Evolutionary conservation across 441 rosid species (phyloP), one percentile per base, ranked within the genome.

Genomic region (Macaranga tanarius): DNA sequence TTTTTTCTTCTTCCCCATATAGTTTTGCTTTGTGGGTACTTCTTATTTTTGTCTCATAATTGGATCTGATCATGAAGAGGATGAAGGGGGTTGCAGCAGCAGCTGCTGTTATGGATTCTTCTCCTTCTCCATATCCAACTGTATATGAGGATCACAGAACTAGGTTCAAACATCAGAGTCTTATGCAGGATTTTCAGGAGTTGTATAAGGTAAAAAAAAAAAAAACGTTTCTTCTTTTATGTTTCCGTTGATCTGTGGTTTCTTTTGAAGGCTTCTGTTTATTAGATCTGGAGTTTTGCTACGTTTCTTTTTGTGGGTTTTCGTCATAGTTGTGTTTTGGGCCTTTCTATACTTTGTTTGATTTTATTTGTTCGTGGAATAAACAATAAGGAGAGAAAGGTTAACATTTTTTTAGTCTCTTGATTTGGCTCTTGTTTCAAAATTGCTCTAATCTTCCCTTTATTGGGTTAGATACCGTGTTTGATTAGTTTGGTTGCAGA

Each of bases 131-230:
- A 11, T 82, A 75, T 79, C 68, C 79, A 73, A 31, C 80, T 77
- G 40, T 77, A 0, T 75, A 56, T 75, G 84, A 82, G 69, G 93
- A 85, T 79, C 81, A 83, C 3, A 87, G 79, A 76, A 68, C 78
- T 54, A 82, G 80, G 76, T 69, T 84, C 63, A 92, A 81, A 85
- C 87, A 84, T 76, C 87, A 80, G 76, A 80, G 77, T 72, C 93
- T 92, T 72, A 16, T 84, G 86, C 89, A 92, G 83, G 90, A 89
- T 65, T 90, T 75, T 74, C 83, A 82, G 34, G 92, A 89, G 47
- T 85, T 94, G 76, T 65, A 40, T 19, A 84, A 85, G 95, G 97
- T 94, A 76, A 78, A 42, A 13, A 12, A 13, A 48, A 12, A 31
- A 13, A 12, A 13, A 48, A 12, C 3, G 0, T 48, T 16, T 5